Base-by-base conservation (phyloP, 768 basidiomycete species). In the Phlebiopsis flavidoalba region DNA sequence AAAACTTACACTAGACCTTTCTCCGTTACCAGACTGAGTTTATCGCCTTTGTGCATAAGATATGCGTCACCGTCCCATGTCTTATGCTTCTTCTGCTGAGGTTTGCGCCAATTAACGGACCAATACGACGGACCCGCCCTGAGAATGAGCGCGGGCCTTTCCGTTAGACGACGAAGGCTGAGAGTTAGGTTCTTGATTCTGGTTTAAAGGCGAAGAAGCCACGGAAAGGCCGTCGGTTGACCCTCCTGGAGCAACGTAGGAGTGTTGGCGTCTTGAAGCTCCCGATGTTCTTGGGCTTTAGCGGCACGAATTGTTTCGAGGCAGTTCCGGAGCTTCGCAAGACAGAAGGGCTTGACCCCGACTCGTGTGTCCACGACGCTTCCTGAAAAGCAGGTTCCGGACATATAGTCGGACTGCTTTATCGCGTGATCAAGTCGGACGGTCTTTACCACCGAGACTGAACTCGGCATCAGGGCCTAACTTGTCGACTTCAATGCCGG, bases 21-120 rank as follows among this genome's bases (percentile, higher is more conserved):
- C 67, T 90, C 88, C 3, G 86, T 83, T 45, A 89, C 73, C 76
- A 91, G 80, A 1, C 78, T 80, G 21, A 90, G 68, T 60, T 80
- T 82, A 12, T 78, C 78, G 21, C 75, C 78, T 36, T 72, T 69
- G 40, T 78, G 75, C 33, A 83, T 82, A 24, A 89, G 76, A 71
- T 81, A 88, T 10, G 80, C 84, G 63, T 86, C 89, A 3, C 89
- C 90, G 59, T 93, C 91, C 92, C 93, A 93, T 0, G 85, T 88
- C 69, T 89, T 88, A 65, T 91, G 82, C 73, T 93, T 93, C 74
- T 79, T 88, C 65, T 85, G 82, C 56, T 81, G 72, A 11, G 76
- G 81, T 65, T 86, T 88, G 45, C 91, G 80, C 89, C 91, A 89
- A 58, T 57, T 55, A 12, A 55, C 54, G 21, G 40, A 55, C 54